Evolutionary conservation across 768 basidiomycete genomes (phyloP).

Genomic region (Paxillus ammoniavirescens): DNA sequence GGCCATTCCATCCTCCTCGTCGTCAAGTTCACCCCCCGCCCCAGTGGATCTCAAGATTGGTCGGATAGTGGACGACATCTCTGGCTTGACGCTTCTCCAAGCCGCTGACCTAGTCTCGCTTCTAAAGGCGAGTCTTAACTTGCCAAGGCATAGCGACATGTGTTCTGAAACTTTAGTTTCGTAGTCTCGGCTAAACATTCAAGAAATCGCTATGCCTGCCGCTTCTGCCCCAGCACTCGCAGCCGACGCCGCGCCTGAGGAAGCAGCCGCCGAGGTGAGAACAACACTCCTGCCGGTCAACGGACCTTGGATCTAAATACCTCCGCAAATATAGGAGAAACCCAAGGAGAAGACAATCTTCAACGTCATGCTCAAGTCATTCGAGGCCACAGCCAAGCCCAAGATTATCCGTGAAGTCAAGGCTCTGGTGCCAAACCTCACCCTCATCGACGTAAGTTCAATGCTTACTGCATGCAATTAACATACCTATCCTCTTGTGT

Average conservation of each 20-base stretch:
- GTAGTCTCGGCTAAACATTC: conserved; percentile 90
- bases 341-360: conserved; percentile 99
- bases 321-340: conserved; percentile 59
- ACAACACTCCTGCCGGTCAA: neutral
- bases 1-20: conserved; percentile 41
- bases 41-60: conserved; percentile 62
- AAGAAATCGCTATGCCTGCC: conserved; percentile 92
- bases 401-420: conserved; percentile 99
- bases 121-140: conserved; percentile 66
- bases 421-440: conserved; percentile 91
- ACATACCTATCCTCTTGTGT: conserved; percentile 1
- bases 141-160: neutral
- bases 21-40: conserved; percentile 43
- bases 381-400: conserved; percentile 88
- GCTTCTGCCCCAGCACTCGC: conserved; percentile 60
- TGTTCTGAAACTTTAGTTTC: neutral
- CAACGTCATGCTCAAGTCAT: conserved; percentile 91
- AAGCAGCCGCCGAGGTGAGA: conserved; percentile 62
- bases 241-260: conserved; percentile 58
- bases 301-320: neutral
- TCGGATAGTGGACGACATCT: conserved; percentile 92
- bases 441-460: conserved; percentile 86
- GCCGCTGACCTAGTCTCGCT: conserved; percentile 91
- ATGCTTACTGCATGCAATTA: neutral
- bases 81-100: conserved; percentile 83